A percentile compares a stretch with the other conserved stretches of the same genome.
Evolutionary conservation across 176 grass and related monocot genomes (phyloP).

Genomic region (Avena atlantica): DNA sequence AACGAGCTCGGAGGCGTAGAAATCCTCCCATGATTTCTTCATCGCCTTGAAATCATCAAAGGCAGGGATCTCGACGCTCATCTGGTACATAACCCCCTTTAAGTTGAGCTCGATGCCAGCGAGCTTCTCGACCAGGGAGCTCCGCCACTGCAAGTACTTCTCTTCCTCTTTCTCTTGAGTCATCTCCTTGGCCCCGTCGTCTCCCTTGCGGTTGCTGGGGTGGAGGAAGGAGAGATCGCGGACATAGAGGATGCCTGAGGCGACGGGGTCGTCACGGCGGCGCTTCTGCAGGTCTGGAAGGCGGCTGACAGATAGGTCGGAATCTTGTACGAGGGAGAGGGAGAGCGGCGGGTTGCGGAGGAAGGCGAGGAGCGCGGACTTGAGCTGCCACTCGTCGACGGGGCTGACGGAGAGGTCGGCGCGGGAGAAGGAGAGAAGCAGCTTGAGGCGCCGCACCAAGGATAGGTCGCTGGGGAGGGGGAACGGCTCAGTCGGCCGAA

Average conservation of each 20-base stretch:
- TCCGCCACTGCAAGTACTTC: conserved; percentile 70
- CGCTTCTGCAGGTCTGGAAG: conserved; percentile 84
- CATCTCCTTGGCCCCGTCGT: conserved; percentile 40
- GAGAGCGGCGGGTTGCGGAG: conserved; percentile 70
- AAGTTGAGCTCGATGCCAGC: conserved; percentile 84
- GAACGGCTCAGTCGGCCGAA: conserved; percentile 57
- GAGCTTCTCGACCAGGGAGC: conserved; percentile 64
- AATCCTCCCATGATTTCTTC: conserved; percentile 93
- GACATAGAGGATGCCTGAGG: conserved; percentile 71
- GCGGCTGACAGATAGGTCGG: conserved; percentile 60
- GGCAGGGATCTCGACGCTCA: conserved; percentile 68
- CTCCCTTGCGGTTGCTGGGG: conserved; percentile 18
- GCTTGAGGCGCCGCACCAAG: conserved; percentile 71
- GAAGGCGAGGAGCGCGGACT: conserved; percentile 72
- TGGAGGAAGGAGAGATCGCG: conserved; percentile 76
- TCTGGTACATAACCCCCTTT: conserved; percentile 83
- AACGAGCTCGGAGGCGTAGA: conserved; percentile 70
- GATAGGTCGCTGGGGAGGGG: conserved; percentile 63
- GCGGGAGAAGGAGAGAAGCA: conserved; percentile 89
- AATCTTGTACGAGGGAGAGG: conserved; percentile 57
- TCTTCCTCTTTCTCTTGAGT: conserved; percentile 54
- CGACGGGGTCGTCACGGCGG: conserved; percentile 78
- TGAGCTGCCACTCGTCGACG: conserved; percentile 92
- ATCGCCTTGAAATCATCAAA: conserved; percentile 71
- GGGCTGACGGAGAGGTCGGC: conserved; percentile 72